Percentiles rank a stretch among this genome's conserved stretches.
These are phyloP conservation scores for Singerocomus inundabilis DNA, from an alignment of 1,284 basidiomycete genomes.

Conservation along the genomic window DNA sequence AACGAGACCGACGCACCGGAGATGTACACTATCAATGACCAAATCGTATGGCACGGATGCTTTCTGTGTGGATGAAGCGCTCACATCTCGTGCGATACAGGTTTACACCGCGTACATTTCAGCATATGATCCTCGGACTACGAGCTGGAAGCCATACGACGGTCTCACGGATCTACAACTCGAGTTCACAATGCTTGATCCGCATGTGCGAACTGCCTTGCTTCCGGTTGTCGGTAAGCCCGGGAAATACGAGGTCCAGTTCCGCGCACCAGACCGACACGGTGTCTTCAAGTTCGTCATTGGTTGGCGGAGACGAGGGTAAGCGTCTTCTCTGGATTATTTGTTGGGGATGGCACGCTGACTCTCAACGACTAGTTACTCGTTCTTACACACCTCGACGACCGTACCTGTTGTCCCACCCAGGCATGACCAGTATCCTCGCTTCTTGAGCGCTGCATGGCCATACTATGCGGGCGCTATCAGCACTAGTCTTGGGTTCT, in stretches of 20 bases:
- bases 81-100: constrained; percentile 40
- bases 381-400: constrained; percentile 69
- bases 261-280: constrained; percentile 91
- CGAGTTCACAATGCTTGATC: constrained; percentile 98
- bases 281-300: constrained; percentile 97
- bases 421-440: constrained; percentile 91
- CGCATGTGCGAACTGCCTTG: constrained; percentile 80
- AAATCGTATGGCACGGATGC: constrained; percentile 55
- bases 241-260: constrained; percentile 73
- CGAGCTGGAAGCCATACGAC: constrained; percentile 72
- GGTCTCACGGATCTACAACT: constrained; percentile 80
- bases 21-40: constrained; percentile 86
- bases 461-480: constrained; percentile 92
- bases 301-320: constrained; percentile 88
- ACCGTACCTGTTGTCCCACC: constrained; percentile 90
- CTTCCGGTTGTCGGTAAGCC: constrained; percentile 50
- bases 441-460: constrained; percentile 92
- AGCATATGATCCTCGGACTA: constrained; percentile 53
- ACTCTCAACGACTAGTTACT: constrained; percentile 48
- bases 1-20: constrained; percentile 58
- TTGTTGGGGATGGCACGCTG: not conserved
- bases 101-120: constrained; percentile 75
- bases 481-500: constrained; percentile 80
- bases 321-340: constrained; percentile 26
- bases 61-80: not conserved